Base-by-base conservation (phyloP, 2,329 filamentous ascomycete genomes). In the Xylariaceae sp. region DNA sequence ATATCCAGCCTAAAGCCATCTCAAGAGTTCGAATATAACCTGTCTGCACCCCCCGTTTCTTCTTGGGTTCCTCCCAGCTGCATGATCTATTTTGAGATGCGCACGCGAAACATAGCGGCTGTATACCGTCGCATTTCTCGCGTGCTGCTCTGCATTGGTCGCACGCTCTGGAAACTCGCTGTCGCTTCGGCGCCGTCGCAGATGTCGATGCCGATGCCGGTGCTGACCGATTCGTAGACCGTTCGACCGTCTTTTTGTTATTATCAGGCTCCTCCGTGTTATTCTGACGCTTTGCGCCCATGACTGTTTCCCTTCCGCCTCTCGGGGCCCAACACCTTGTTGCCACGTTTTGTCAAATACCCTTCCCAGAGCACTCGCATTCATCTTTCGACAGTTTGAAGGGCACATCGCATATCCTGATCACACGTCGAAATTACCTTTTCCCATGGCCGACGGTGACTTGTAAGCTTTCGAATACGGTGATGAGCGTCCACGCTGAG, bases 21-120 rank as follows among this genome's bases (percentile, higher is more conserved):
- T 91, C 87, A 15, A 91, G 72, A 0, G 85, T 86, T 32, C 86
- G 79, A 47, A 91, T 85, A 62, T 90, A 90, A 14, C 88, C 87
- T n/a, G 87, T 87, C 59, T 87, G 87, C 11, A 91, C 81, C 4
- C 88, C 87, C 55, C 87, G 77, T 66, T 90, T 90, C 68, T 89
- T 89, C 7, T 85, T 82, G 47, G 82, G 83, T 47, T 85, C 78
- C 53, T 86, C 82, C 65, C 90, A 91, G 14, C 84, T 83, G 65
- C 88, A 91, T 32, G 74, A 66, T 43, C 86, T 76, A 47, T 78
- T 80, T 52, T 85, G 79, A 5, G 78, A 72, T 6, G 75, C 74
- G 68, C 87, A 90, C 2, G 84, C 84, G 42, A 80, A 81, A 64
- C 86, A 90, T 12, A 74, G 72, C 6, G 86, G 86, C 56, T 83